Conservation (phyloP, 768 basidiomycete genomes). For the Lanmaoa rubissima region DNA sequence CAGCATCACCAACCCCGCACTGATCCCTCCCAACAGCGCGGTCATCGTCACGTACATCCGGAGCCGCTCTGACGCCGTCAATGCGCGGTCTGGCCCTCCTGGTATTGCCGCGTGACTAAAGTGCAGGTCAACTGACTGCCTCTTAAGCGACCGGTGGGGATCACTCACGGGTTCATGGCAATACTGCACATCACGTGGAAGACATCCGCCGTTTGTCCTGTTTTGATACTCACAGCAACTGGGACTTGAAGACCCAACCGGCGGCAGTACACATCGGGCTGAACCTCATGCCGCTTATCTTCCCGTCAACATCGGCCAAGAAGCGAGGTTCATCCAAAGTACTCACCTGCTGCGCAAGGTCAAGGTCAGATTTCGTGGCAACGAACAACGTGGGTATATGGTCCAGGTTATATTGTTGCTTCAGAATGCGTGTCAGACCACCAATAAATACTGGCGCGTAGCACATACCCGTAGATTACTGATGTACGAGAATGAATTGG, state of each 20-base stretch:
- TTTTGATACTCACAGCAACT: conserved; percentile 89
- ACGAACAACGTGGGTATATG: conserved; percentile 96
- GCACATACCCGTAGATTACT: conserved; percentile 83
- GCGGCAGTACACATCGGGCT: conserved; percentile 96
- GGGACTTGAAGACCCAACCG: conserved; percentile 88
- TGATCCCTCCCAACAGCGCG: conserved; percentile 69
- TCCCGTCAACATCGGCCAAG: conserved; percentile 5
- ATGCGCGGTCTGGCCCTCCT: conserved; percentile 77
- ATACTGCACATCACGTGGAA: conserved; percentile 83
- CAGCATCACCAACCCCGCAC: conserved; percentile 68
- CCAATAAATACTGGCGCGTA: neutral
- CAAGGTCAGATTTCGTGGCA: conserved; percentile 97
- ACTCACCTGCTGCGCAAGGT: conserved; percentile 88
- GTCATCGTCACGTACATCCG: conserved; percentile 72
- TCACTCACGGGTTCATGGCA: conserved; percentile 82
- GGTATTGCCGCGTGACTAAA: conserved; percentile 65
- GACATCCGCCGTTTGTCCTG: conserved; percentile 80
- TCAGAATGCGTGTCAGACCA: conserved; percentile 22
- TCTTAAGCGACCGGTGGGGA: conserved; percentile 5
- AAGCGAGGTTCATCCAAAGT: neutral
- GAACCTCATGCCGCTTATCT: conserved; percentile 89
- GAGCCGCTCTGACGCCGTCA: conserved; percentile 66
- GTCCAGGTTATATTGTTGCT: conserved; percentile 98
- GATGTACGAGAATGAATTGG: conserved; percentile 98
- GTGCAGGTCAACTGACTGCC: conserved; percentile 8